Percentiles rank a stretch among this genome's conserved stretches.
These are phyloP conservation scores for Coprinopsis strossmayeri DNA, from an alignment of 768 basidiomycete genomes.

Conservation along the genomic window DNA sequence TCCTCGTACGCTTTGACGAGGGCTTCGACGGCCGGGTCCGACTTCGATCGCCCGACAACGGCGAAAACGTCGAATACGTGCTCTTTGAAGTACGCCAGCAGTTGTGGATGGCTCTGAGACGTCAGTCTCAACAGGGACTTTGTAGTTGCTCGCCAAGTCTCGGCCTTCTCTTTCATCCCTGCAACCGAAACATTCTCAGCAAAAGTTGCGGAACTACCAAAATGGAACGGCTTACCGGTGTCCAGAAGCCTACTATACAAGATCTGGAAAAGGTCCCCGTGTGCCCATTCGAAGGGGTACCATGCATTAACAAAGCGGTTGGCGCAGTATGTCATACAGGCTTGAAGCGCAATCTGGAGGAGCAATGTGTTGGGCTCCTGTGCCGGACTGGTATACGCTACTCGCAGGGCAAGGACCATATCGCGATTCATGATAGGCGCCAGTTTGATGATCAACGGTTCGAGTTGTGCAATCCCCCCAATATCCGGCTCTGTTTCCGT, in stretches of 20 bases:
- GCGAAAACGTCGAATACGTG: constrained; percentile 3
- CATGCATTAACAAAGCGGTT: constrained; percentile 34
- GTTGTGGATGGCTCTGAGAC: constrained; percentile 8
- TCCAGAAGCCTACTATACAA: constrained; percentile 31
- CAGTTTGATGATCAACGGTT: constrained; percentile 19
- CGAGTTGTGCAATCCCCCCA: constrained; percentile 12
- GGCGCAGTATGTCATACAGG: constrained; percentile 31
- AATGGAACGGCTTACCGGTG: constrained; percentile 24
- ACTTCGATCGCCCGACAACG: constrained; percentile 10
- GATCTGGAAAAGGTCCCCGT: constrained; percentile 29
- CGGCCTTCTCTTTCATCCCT: constrained; percentile 16
- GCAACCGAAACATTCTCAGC: neutral
- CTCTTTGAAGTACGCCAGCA: constrained; percentile 10
- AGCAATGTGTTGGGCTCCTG: constrained; percentile 23
- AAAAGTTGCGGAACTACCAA: neutral
- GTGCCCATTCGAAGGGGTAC: constrained; percentile 38
- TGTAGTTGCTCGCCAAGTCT: constrained; percentile 23
- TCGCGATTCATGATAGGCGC: constrained; percentile 27
- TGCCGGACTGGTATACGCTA: constrained; percentile 14
- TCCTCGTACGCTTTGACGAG: constrained; percentile 11
- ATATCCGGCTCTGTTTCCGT: constrained; percentile 19
- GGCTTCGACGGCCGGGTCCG: constrained; percentile 3
- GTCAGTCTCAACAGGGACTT: constrained; percentile 11
- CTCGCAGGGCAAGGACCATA: constrained; percentile 23
- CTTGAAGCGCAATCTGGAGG: constrained; percentile 34